Percentiles rank a stretch among this genome's conserved stretches.
Conservation (phyloP, 1,139 yeast species). For the Hyphopichia pseudoburtonii region DNA sequence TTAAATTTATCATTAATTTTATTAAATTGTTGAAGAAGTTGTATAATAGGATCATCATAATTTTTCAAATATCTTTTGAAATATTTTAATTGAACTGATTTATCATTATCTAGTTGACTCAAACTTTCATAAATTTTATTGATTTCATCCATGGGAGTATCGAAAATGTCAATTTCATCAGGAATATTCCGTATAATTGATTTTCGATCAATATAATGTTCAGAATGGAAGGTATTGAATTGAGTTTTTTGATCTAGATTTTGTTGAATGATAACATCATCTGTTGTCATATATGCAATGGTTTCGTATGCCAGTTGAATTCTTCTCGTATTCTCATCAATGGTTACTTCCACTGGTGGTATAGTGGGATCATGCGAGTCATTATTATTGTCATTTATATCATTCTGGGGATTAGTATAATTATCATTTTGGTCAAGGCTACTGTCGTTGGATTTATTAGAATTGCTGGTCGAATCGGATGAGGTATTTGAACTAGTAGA, state of each 20-base stretch:
- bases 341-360: slow-evolving; percentile 1
- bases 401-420: not conserved
- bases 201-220: slow-evolving; percentile 39
- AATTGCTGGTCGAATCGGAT: no score
- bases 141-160: slow-evolving; percentile 29
- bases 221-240: slow-evolving; percentile 33
- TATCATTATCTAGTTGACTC: slow-evolving; percentile 37
- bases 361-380: slow-evolving; percentile 6
- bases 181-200: slow-evolving; percentile 36
- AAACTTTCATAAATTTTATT: slow-evolving; percentile 33
- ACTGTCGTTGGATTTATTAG: not conserved
- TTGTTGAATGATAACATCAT: slow-evolving; percentile 38
- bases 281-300: slow-evolving; percentile 39
- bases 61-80: slow-evolving; percentile 32
- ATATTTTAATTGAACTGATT: slow-evolving; percentile 39
- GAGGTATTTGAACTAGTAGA: no score
- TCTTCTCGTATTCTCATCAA: slow-evolving; percentile 7
- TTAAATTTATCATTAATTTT: slow-evolving; percentile 39
- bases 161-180: slow-evolving; percentile 36
- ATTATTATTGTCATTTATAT: not conserved
- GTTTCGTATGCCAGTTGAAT: slow-evolving; percentile 25
- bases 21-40: slow-evolving; percentile 36
- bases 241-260: slow-evolving; percentile 39
- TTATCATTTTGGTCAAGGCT: not conserved
- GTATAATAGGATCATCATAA: slow-evolving; percentile 33